Percentiles rank a stretch among this genome's conserved stretches.
Conservation (phyloP, 2,329 filamentous ascomycete species). For the Colletotrichum chlorophyti region DNA sequence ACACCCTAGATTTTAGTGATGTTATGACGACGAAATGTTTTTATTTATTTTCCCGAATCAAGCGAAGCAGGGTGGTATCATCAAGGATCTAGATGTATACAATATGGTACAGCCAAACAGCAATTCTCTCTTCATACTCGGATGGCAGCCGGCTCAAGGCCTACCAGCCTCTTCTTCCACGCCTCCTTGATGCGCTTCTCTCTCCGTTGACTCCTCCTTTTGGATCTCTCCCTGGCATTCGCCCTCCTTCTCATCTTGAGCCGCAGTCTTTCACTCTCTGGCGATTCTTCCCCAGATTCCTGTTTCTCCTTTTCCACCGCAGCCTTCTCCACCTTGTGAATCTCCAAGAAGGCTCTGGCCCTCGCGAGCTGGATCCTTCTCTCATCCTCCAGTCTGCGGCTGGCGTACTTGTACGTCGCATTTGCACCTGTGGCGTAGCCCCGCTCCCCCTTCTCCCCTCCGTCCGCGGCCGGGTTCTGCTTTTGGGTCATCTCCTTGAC, state of each 20-base stretch:
- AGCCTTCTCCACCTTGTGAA: constrained; percentile 47
- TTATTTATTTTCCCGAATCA: not conserved
- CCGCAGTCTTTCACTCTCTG: constrained; percentile 3
- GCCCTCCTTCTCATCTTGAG: not conserved
- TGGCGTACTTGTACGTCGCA: constrained; percentile 1
- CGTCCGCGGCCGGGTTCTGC: not conserved
- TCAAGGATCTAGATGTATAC: not conserved
- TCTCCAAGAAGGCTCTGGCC: constrained; percentile 45
- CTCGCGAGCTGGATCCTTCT: constrained; percentile 49
- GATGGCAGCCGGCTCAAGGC: constrained; percentile 3
- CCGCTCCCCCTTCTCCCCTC: not conserved
- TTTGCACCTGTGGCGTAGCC: not conserved
- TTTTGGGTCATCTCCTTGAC: constrained; percentile 37
- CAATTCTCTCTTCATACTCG: not conserved
- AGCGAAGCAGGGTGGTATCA: not conserved
- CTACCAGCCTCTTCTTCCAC: not conserved
- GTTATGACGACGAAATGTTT: not conserved
- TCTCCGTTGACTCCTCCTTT: not conserved
- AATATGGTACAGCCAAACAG: not conserved
- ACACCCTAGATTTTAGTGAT: not conserved
- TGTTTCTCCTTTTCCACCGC: constrained; percentile 38
- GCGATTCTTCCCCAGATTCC: constrained; percentile 32
- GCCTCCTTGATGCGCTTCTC: not conserved
- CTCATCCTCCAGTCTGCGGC: constrained; percentile 37
- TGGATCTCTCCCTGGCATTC: not conserved